These are phyloP conservation scores for Salvia sclarea DNA, from an alignment of 305 asterid genomes.

Conservation along the genomic window DNA sequence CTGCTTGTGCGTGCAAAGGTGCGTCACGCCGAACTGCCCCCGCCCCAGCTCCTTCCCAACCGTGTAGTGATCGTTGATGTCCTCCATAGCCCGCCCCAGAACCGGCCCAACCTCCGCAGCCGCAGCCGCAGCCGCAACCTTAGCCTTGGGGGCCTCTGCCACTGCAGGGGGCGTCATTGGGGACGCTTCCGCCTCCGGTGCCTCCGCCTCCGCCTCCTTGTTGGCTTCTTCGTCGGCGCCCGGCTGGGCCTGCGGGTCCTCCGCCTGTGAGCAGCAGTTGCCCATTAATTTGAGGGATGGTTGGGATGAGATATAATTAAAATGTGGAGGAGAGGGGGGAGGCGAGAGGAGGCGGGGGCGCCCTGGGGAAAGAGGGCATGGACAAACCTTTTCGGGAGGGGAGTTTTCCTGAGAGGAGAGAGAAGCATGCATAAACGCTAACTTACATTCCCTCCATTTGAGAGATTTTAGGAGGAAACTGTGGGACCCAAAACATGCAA, in stretches of 20 bases:
- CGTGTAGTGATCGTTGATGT: slow-evolving; percentile 41
- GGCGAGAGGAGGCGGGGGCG: slow-evolving; percentile 24
- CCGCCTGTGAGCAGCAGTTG: slow-evolving; percentile 49
- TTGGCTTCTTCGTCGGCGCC: not conserved
- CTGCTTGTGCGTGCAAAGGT: slow-evolving; percentile 58
- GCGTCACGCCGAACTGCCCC: slow-evolving; percentile 66
- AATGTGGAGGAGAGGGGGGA: no score
- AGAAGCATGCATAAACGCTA: slow-evolving; percentile 31
- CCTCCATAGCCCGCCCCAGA: slow-evolving; percentile 59
- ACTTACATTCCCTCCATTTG: slow-evolving; percentile 34
- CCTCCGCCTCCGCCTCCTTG: not conserved
- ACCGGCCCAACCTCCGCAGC: slow-evolving; percentile 48
- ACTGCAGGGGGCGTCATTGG: slow-evolving; percentile 17
- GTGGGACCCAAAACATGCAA: no score
- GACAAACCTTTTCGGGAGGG: slow-evolving; percentile 14
- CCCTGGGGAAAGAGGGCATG: slow-evolving; percentile 37
- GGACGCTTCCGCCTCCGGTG: not conserved
- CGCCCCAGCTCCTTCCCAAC: slow-evolving; percentile 66
- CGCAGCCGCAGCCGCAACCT: no score
- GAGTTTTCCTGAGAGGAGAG: slow-evolving; percentile 32
- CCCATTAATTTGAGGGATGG: slow-evolving; percentile 49
- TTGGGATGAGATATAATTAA: no score
- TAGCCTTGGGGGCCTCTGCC: slow-evolving; percentile 23
- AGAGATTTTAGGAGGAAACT: slow-evolving; percentile 38
- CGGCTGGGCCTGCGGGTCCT: slow-evolving; percentile 3